A percentile compares a stretch with the other conserved stretches of the same genome.
Evolutionary conservation across 2,329 filamentous ascomycete genomes (phyloP).

Genomic region (Cucurbitaria berberidis): DNA sequence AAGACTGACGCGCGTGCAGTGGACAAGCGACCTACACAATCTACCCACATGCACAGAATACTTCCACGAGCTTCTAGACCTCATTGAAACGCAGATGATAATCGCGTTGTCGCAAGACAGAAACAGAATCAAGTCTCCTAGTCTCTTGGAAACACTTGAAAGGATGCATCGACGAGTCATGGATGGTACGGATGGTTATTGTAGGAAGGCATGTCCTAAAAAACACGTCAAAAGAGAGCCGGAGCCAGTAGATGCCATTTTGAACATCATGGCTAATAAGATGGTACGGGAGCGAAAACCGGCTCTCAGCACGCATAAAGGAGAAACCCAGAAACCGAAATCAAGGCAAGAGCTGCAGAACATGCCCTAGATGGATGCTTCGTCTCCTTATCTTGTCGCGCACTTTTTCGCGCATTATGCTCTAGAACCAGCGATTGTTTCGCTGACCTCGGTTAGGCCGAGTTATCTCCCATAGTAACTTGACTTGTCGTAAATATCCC

Average conservation of each 20-base stretch:
- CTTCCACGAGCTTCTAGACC: conserved; percentile 20
- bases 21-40: background rate
- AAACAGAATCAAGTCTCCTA: background rate
- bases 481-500: no score
- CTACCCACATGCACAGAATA: conserved; percentile 13
- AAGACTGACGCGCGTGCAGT: background rate
- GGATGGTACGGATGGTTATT: background rate
- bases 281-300: background rate
- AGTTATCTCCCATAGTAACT: no score
- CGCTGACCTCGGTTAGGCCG: background rate
- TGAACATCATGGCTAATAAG: background rate
- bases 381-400: background rate
- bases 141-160: background rate
- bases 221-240: background rate
- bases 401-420: background rate
- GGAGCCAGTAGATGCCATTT: background rate
- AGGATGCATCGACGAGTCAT: background rate
- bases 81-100: conserved; percentile 21
- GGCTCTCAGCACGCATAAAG: background rate
- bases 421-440: background rate
- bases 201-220: background rate
- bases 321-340: background rate
- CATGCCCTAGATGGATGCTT: background rate
- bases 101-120: background rate
- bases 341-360: background rate